These are phyloP conservation scores for Fagopyrum esculentum DNA, from an alignment of 148 eudicot genomes.

Conservation along the genomic window DNA sequence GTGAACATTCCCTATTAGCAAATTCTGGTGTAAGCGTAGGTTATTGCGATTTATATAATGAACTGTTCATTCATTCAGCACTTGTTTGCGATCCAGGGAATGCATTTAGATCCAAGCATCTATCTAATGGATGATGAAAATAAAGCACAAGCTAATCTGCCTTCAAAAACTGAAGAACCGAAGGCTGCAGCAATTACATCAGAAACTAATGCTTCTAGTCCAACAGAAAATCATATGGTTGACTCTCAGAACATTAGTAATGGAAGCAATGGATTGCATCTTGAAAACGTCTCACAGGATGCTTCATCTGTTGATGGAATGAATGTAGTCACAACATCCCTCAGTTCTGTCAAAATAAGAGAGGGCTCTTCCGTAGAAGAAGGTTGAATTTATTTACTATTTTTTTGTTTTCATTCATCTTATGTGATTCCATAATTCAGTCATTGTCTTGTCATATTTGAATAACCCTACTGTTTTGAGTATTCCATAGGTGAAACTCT, in stretches of 20 bases:
- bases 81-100: constrained; percentile 51
- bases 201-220: constrained; percentile 25
- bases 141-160: constrained; percentile 37
- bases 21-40: neutral
- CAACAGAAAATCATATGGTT: constrained; percentile 22
- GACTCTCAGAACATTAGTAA: constrained; percentile 22
- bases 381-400: constrained; percentile 26
- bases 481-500: constrained; percentile 41
- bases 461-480: constrained; percentile 16
- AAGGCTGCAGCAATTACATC: constrained; percentile 23
- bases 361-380: constrained; percentile 27
- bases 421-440: neutral
- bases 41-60: neutral
- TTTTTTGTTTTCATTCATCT: neutral
- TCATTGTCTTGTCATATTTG: neutral
- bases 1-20: neutral
- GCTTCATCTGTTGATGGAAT: constrained; percentile 23
- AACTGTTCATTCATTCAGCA: neutral
- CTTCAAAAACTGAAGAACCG: constrained; percentile 39
- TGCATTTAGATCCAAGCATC: constrained; percentile 96
- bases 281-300: constrained; percentile 30
- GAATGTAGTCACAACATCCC: constrained; percentile 29
- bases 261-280: constrained; percentile 15
- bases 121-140: constrained; percentile 94
- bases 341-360: constrained; percentile 34